Conservation (phyloP, 768 basidiomycete genomes). For the Rickenella mellea region DNA sequence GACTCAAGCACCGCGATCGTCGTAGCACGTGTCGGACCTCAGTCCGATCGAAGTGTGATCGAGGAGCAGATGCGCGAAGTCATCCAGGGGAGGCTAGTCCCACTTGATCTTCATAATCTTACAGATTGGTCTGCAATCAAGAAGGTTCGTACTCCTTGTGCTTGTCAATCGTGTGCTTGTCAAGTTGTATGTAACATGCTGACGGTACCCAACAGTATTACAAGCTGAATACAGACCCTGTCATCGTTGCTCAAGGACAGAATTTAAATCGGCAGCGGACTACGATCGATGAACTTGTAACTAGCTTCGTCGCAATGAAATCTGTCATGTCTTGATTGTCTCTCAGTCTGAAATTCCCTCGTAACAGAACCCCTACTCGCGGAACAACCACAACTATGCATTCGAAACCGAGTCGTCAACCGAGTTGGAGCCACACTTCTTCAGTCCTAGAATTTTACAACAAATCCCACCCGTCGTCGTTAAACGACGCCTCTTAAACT, state of each 20-base stretch:
- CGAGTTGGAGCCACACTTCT: neutral
- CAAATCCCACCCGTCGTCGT: no score
- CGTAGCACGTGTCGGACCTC: slow-evolving; percentile 55
- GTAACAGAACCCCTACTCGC: neutral
- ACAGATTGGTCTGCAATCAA: slow-evolving; percentile 70
- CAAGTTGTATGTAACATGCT: neutral
- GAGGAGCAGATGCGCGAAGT: slow-evolving; percentile 44
- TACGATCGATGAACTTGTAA: slow-evolving; percentile 55
- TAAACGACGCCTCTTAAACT: no score
- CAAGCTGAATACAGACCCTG: slow-evolving; percentile 53
- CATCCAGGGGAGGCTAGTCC: slow-evolving; percentile 47
- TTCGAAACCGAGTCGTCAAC: no score
- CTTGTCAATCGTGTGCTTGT: neutral
- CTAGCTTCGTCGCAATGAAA: slow-evolving; percentile 79
- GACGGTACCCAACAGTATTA: slow-evolving; percentile 42
- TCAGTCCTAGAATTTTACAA: neutral
- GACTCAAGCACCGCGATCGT: slow-evolving; percentile 54
- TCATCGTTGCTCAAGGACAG: slow-evolving; percentile 24
- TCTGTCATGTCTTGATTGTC: slow-evolving; percentile 33
- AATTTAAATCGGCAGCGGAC: slow-evolving; percentile 25
- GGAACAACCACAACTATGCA: neutral
- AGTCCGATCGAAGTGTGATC: slow-evolving; percentile 26
- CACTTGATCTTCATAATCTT: slow-evolving; percentile 32
- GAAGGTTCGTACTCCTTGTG: slow-evolving; percentile 41
- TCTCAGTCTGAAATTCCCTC: neutral